Percentiles rank a stretch among this genome's conserved stretches.
Evolutionary conservation across 441 rosid species (phyloP).

Genomic region (Populus hybrid): DNA sequence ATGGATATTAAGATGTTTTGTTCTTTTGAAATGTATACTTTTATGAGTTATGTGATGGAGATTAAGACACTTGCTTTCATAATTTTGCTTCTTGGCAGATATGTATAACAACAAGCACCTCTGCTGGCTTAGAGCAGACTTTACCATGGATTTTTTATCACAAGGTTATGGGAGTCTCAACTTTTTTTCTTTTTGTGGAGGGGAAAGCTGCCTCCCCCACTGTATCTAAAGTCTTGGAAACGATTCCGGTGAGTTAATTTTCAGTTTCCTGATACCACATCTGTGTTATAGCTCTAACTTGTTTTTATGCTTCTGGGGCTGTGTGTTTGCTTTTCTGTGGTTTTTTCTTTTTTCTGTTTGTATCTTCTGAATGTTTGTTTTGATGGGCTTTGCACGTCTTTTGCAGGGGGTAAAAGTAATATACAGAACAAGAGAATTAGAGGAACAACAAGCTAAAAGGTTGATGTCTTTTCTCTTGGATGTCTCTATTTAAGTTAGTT

Average conservation of each 20-base stretch:
- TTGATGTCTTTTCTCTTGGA: constrained; percentile 16
- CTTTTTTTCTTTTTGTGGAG: constrained; percentile 79
- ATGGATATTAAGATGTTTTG: background rate
- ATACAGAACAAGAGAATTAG: constrained; percentile 73
- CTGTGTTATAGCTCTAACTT: background rate
- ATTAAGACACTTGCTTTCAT: background rate
- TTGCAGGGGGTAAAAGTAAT: constrained; percentile 78
- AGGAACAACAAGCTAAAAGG: constrained; percentile 90
- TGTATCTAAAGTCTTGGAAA: constrained; percentile 63
- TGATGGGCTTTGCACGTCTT: constrained; percentile 7
- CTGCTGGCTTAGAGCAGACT: constrained; percentile 84
- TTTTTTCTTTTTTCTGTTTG: background rate
- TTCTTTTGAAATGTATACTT: background rate
- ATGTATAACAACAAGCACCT: constrained; percentile 80
- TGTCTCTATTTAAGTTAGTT: background rate
- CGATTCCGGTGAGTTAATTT: constrained; percentile 52
- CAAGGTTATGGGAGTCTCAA: constrained; percentile 83
- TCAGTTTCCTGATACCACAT: constrained; percentile 1
- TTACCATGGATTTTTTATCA: constrained; percentile 85
- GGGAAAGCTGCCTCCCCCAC: constrained; percentile 78
- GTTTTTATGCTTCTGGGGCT: background rate
- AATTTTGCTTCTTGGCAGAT: constrained; percentile 40
- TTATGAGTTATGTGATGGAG: background rate
- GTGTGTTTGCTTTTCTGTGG: background rate
- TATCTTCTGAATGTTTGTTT: background rate